Percentiles rank a stretch among this genome's conserved stretches.
These are phyloP conservation scores for Podospora pseudopauciseta DNA, from an alignment of 495 filamentous ascomycete species.

Conservation along the genomic window DNA sequence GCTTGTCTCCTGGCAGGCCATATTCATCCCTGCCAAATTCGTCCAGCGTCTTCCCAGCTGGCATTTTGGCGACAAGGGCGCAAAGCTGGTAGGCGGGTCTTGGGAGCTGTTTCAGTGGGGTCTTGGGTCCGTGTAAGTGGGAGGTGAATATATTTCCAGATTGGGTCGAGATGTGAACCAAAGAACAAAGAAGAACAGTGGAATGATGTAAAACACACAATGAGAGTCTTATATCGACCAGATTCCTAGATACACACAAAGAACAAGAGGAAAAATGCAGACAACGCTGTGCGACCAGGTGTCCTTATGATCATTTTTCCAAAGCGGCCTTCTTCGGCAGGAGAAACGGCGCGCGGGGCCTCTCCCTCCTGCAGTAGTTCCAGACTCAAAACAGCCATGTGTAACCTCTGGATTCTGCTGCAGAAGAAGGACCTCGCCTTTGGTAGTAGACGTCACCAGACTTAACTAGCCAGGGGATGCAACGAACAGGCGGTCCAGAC, in stretches of 20 bases:
- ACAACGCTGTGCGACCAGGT: neutral
- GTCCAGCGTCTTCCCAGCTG: conserved; percentile 14
- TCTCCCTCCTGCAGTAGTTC: neutral
- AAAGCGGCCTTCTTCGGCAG: neutral
- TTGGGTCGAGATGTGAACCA: neutral
- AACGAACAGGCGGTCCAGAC: neutral
- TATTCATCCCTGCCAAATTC: conserved; percentile 15
- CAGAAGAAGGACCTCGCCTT: neutral
- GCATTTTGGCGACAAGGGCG: conserved; percentile 5
- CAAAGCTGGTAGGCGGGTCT: neutral
- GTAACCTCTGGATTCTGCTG: neutral
- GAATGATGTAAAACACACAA: neutral
- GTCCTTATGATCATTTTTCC: neutral
- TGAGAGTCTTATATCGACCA: neutral
- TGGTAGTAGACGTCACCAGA: conserved; percentile 1
- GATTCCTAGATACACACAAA: neutral
- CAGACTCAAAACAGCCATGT: neutral
- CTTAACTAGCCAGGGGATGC: conserved; percentile 8
- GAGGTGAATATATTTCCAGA: neutral
- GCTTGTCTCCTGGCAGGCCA: conserved; percentile 22
- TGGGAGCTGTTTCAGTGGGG: neutral
- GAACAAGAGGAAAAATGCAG: neutral
- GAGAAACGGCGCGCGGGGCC: conserved; percentile 2
- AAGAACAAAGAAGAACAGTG: neutral
- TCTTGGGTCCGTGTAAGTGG: conserved; percentile 1